Evolutionary conservation across 2,329 filamentous ascomycete genomes (phyloP).

Genomic region (Aspergillus felis): DNA sequence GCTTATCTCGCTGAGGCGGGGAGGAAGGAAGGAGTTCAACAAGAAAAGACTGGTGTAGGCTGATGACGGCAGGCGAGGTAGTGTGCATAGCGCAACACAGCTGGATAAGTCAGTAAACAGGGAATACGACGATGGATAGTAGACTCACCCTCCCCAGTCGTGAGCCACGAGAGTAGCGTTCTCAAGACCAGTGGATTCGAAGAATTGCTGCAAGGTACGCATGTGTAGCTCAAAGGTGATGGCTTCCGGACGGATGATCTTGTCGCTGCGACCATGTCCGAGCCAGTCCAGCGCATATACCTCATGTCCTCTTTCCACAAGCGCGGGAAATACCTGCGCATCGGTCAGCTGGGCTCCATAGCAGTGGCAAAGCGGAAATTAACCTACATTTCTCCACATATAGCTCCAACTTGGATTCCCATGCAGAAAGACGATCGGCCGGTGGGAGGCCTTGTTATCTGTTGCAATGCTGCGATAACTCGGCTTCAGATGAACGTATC

Average conservation of each 20-base stretch:
- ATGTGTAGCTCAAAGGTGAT: slow-evolving; percentile 15
- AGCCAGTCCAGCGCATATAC: slow-evolving; percentile 11
- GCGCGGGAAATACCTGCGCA: not conserved
- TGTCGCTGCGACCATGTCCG: slow-evolving; percentile 15
- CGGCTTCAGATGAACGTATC: not conserved
- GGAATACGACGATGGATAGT: not conserved
- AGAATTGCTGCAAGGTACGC: slow-evolving; percentile 8
- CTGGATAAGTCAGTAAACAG: not conserved
- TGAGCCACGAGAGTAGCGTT: not conserved
- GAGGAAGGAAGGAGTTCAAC: slow-evolving; percentile 15
- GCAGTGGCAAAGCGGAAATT: not conserved
- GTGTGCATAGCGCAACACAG: not conserved
- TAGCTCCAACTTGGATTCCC: slow-evolving; percentile 14
- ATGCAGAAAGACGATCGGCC: slow-evolving; percentile 12
- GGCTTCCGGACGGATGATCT: not conserved
- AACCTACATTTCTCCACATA: slow-evolving; percentile 14
- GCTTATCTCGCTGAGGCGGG: slow-evolving; percentile 5
- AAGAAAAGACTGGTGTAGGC: slow-evolving; percentile 6
- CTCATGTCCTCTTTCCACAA: slow-evolving; percentile 7
- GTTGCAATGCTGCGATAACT: not conserved
- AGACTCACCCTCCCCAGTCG: not conserved
- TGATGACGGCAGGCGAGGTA: not conserved
- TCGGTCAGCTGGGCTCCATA: not conserved
- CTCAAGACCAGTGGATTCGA: slow-evolving; percentile 7
- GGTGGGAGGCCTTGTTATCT: not conserved